Base-by-base conservation (phyloP, 192 early-diverging fungal species). In the Cetraspora pellucida region DNA sequence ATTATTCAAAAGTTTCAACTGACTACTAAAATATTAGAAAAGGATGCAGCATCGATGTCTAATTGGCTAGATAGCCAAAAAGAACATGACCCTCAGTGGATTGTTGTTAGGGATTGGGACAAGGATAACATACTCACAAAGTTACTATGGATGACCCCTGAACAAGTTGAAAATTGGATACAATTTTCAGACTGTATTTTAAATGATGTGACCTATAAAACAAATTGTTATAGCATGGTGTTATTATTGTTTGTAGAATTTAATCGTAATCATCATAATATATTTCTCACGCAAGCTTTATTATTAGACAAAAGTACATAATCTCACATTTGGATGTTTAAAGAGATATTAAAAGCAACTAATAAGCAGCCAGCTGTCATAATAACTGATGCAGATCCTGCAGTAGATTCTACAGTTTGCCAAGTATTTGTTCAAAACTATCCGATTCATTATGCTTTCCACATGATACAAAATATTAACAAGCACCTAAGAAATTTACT, bases 161-260 rank as follows among this genome's bases (percentile, higher is more conserved):
- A 13, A 28, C 63, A 63, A 63, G 30, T 63, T 25, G 23, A 63
- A 31, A 63, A 63, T 25, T 63, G 11, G 30, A 63, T 63, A 10
- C 25, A 63, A 3, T 63, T 23, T 63, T 63, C 13, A 10, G 30
- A 63, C 25, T 63, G 1, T 63, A 25, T 63, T 63, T 14, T 63
- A 30, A 63, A 63, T 63, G 2, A 63, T 63, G 30, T 63, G 23
- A 63, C 30, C 27, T 23, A 63, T 31, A 63, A 63, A 63, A 63
- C 2, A 10, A 63, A 63, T 31, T 13, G 13, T 13, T 64, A 64
- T 64, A 10, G 17, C 2, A 64, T 64, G 16, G 37, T 13, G 4
- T 64, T 64, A 30, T 64, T 10, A 31, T 31, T 64, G 11, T 28
- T 64, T 64, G n/a, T 64, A 23, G 30, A 19, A 28, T 64, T 43